Percentiles rank a stretch among this genome's conserved stretches.
phyloP scores from a whole-genome alignment of 1,284 basidiomycete species.

The Cutaneotrichosporon sp. region DNA sequence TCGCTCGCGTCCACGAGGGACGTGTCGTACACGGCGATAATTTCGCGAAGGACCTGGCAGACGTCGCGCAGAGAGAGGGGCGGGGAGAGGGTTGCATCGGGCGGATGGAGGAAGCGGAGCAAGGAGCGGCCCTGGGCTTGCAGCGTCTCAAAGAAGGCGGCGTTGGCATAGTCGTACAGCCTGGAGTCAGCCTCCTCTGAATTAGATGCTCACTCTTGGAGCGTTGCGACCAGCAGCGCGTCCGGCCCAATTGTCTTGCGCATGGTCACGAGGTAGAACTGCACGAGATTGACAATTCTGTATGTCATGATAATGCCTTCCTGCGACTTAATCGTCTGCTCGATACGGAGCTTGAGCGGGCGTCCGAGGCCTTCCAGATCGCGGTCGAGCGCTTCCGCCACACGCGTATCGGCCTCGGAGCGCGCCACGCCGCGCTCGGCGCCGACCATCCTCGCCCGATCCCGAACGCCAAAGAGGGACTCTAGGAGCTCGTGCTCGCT shows the following conservation, averaged over 20 bases:
- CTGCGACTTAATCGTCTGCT: slow-evolving; percentile 86
- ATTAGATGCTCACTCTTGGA: slow-evolving; percentile 64
- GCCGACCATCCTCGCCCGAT: slow-evolving; percentile 65
- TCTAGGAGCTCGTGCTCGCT: slow-evolving; percentile 91
- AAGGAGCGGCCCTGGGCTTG: slow-evolving; percentile 73
- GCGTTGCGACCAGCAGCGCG: slow-evolving; percentile 67
- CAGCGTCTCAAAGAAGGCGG: slow-evolving; percentile 78
- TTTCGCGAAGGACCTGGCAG: slow-evolving; percentile 73
- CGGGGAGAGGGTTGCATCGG: slow-evolving; percentile 70
- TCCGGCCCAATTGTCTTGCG: slow-evolving; percentile 77
- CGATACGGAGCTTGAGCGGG: slow-evolving; percentile 78
- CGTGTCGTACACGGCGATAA: slow-evolving; percentile 80
- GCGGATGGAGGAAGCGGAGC: slow-evolving; percentile 62
- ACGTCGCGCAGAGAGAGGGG: slow-evolving; percentile 75
- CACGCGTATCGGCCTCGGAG: slow-evolving; percentile 68
- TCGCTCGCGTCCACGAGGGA: slow-evolving; percentile 57
- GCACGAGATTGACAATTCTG: slow-evolving; percentile 85
- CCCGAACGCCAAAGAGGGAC: slow-evolving; percentile 67
- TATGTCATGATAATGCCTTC: slow-evolving; percentile 88
- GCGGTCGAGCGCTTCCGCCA: slow-evolving; percentile 75
- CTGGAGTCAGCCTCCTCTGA: slow-evolving; percentile 49
- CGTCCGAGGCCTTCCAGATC: slow-evolving; percentile 78
- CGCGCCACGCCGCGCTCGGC: slow-evolving; percentile 50
- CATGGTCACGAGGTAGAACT: slow-evolving; percentile 93
- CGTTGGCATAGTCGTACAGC: slow-evolving; percentile 71